Conservation (phyloP, 306 rosid species). For the Quercus ilex region DNA sequence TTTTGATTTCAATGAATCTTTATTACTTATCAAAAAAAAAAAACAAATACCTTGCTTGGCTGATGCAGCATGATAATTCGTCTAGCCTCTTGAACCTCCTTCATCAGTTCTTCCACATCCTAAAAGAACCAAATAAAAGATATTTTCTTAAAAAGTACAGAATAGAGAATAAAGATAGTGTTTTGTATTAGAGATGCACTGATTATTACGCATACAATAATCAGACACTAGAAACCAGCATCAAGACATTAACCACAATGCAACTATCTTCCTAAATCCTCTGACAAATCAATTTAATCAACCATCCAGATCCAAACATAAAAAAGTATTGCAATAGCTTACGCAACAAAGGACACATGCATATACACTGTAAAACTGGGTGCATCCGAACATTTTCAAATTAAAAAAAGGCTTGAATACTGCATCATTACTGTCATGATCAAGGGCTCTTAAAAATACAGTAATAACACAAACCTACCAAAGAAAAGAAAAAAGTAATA, state of each 20-base stretch:
- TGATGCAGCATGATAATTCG: conserved; percentile 94
- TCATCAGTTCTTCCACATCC: conserved; percentile 90
- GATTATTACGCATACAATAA: not conserved
- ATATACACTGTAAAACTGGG: not conserved
- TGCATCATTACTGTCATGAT: not conserved
- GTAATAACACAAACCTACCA: conserved; percentile 47
- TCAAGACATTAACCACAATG: not conserved
- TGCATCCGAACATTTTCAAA: not conserved
- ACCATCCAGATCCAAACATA: not conserved
- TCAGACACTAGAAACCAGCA: not conserved
- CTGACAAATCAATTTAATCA: not conserved
- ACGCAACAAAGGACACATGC: not conserved
- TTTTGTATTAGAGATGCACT: not conserved
- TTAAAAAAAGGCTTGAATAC: not conserved
- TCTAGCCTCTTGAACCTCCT: conserved; percentile 96
- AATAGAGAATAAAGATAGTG: not conserved
- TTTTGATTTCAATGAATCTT: too few relatives aligned
- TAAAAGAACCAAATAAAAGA: conserved; percentile 29
- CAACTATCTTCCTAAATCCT: not conserved
- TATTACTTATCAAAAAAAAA: too few relatives aligned
- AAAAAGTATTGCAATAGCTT: not conserved
- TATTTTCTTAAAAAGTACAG: conserved; percentile 22
- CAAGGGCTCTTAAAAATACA: conserved; percentile 3
- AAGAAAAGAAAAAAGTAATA: conserved; percentile 3
- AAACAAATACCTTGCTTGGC: conserved; percentile 75